phyloP scores from a whole-genome alignment of 73 alveolate species.

The Effrenium voratum region DNA sequence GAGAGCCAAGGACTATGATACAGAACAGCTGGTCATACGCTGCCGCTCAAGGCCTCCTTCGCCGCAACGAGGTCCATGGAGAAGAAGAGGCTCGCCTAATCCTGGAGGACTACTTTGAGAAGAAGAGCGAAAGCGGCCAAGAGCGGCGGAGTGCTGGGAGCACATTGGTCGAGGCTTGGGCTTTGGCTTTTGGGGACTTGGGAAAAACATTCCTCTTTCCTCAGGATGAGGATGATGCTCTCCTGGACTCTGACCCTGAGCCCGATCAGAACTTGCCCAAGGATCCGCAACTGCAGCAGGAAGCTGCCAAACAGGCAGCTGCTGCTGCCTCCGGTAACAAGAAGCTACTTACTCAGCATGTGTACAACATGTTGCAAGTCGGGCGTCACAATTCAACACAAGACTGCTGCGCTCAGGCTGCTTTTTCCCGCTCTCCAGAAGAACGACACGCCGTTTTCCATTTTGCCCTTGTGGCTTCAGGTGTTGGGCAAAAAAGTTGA shows the following conservation, averaged over 20 bases:
- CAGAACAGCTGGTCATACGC: background rate
- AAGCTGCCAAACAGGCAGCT: constrained; percentile 3
- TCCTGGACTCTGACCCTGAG: background rate
- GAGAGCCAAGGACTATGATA: background rate
- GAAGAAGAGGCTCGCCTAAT: constrained; percentile 18
- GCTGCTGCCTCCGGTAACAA: constrained; percentile 14
- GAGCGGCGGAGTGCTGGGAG: background rate
- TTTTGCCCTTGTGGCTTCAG: background rate
- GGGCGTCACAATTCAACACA: background rate
- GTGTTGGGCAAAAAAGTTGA: constrained; percentile 40
- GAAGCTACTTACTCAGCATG: background rate
- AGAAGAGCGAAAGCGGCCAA: background rate
- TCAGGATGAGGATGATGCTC: constrained; percentile 11
- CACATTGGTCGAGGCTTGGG: background rate
- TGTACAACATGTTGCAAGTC: too few relatives aligned
- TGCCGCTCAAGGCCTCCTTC: background rate
- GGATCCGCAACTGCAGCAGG: background rate
- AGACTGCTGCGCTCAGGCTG: background rate
- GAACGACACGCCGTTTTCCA: constrained; percentile 34
- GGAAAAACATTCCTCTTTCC: background rate
- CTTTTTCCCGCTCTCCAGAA: constrained; percentile 37
- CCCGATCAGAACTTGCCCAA: background rate
- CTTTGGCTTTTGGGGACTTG: background rate
- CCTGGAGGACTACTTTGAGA: background rate
- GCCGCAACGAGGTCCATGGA: background rate